phyloP scores from a whole-genome alignment of 2,329 filamentous ascomycete species.

The Fusarium siculi region DNA sequence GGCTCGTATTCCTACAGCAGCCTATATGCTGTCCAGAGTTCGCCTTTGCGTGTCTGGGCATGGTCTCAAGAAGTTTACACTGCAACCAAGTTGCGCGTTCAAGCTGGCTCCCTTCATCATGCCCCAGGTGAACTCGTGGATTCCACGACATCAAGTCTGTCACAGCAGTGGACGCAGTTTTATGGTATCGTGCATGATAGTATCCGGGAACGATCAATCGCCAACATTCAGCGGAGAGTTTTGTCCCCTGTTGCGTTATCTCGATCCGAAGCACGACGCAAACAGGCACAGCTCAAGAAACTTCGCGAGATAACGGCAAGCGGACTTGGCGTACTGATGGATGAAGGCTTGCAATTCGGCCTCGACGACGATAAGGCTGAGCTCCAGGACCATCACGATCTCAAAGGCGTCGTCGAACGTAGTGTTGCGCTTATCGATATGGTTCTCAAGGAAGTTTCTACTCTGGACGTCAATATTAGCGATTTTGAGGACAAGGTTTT shows the following conservation, averaged over 20 bases:
- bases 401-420: slow-evolving; percentile 79
- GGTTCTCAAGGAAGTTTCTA: slow-evolving; percentile 77
- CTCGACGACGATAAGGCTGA: slow-evolving; percentile 68
- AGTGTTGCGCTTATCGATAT: slow-evolving; percentile 89
- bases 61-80: slow-evolving; percentile 77
- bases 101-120: slow-evolving; percentile 44
- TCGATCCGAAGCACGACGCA: slow-evolving; percentile 78
- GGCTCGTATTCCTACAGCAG: slow-evolving; percentile 81
- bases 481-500: slow-evolving; percentile 76
- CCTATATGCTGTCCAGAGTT: slow-evolving; percentile 87
- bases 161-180: slow-evolving; percentile 73
- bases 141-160: slow-evolving; percentile 53
- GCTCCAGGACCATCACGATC: slow-evolving; percentile 60
- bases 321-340: slow-evolving; percentile 86
- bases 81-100: slow-evolving; percentile 64
- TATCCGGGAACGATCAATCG: slow-evolving; percentile 76
- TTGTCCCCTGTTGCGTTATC: slow-evolving; percentile 82
- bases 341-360: slow-evolving; percentile 80
- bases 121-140: slow-evolving; percentile 49
- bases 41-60: slow-evolving; percentile 77
- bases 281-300: slow-evolving; percentile 76
- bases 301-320: slow-evolving; percentile 85
- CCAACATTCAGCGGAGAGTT: slow-evolving; percentile 76
- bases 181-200: slow-evolving; percentile 83
- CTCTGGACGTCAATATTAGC: slow-evolving; percentile 68